phyloP scores from a whole-genome alignment of 2,329 filamentous ascomycete genomes.

The Hypoxylon sp. region DNA sequence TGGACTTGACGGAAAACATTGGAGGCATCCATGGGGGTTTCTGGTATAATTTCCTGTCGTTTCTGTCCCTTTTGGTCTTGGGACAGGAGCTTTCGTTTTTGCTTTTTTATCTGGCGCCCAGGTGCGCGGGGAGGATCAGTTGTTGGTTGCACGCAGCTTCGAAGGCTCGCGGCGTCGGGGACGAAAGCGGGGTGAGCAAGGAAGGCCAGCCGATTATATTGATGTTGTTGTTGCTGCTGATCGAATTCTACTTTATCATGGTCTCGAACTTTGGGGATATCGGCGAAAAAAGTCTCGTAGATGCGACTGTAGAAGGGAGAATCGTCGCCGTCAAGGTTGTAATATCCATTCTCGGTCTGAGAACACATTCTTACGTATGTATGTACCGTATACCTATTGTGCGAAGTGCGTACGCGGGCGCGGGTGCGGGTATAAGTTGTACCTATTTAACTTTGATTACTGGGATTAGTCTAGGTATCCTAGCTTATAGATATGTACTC shows the following conservation, averaged over 20 bases:
- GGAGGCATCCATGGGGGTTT: constrained; percentile 68
- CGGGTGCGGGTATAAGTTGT: constrained; percentile 16
- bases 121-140: constrained; percentile 42
- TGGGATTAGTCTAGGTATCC: background rate
- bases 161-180: constrained; percentile 42
- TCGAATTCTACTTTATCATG: constrained; percentile 41
- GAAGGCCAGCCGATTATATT: constrained; percentile 29
- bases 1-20: constrained; percentile 69
- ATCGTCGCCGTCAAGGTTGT: constrained; percentile 35
- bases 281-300: constrained; percentile 41
- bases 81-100: constrained; percentile 19
- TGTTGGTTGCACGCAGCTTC: constrained; percentile 47
- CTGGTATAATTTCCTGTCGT: constrained; percentile 23
- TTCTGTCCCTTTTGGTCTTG: constrained; percentile 30
- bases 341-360: constrained; percentile 33
- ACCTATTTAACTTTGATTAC: constrained; percentile 26
- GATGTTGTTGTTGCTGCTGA: constrained; percentile 15
- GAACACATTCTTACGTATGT: constrained; percentile 43
- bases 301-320: constrained; percentile 43
- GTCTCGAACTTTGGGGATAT: constrained; percentile 26
- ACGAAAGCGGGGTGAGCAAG: constrained; percentile 32
- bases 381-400: constrained; percentile 5
- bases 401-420: constrained; percentile 18
- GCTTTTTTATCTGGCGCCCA: constrained; percentile 43
- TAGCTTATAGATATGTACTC: constrained; percentile 18